These are phyloP conservation scores for Fraxinus cuspidata DNA, from an alignment of 257 asterid species.

Conservation along the genomic window DNA sequence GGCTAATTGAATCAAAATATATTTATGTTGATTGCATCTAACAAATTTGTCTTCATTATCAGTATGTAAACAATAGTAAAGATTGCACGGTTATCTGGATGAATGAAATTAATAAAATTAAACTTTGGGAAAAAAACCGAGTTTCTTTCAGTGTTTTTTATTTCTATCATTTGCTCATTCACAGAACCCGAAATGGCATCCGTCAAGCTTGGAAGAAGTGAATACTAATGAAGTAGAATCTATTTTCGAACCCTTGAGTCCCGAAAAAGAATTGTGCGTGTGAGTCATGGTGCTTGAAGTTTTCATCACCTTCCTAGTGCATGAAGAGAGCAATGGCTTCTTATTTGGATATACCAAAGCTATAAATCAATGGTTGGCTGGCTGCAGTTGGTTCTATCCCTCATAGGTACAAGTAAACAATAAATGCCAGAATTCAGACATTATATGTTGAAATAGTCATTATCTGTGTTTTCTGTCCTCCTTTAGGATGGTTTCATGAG, in stretches of 20 bases:
- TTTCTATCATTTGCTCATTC: constrained; percentile 15
- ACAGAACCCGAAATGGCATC: constrained; percentile 93
- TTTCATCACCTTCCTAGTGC: background rate
- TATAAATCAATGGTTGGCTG: no score
- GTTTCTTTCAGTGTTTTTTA: constrained; percentile 12
- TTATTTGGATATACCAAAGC: background rate
- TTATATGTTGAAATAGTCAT: background rate
- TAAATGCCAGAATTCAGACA: background rate
- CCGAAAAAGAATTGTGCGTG: constrained; percentile 60
- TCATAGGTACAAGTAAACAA: background rate
- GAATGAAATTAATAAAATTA: background rate
- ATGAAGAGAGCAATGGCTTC: background rate
- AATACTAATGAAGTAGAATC: constrained; percentile 63
- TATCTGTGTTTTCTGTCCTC: background rate
- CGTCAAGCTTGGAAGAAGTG: constrained; percentile 76
- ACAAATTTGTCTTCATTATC: background rate
- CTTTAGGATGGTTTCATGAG: background rate
- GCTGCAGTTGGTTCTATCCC: no score
- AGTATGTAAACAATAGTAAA: background rate
- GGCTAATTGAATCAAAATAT: background rate
- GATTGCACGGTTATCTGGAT: background rate
- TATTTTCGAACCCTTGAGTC: constrained; percentile 66
- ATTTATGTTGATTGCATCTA: background rate
- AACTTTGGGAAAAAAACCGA: background rate
- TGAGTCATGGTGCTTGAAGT: constrained; percentile 28